Conservation (phyloP, 2,329 filamentous ascomycete genomes). For the Endocalyx cinctus region DNA sequence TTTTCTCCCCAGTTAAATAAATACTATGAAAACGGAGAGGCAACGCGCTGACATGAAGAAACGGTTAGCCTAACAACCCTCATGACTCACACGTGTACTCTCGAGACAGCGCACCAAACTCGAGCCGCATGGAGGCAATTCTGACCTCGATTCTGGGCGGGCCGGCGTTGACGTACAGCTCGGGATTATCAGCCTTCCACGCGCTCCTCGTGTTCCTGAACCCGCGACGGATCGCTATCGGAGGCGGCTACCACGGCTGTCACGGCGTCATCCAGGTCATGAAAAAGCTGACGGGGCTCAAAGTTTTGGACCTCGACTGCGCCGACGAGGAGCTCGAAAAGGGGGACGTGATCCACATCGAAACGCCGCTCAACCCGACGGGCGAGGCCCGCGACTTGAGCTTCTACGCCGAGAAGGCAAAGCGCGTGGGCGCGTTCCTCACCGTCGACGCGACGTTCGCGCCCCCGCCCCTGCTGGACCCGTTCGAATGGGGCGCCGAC, state of each 20-base stretch:
- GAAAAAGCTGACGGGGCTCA: conserved; percentile 68
- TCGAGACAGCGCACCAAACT: conserved; percentile 72
- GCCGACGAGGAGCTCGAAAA: conserved; percentile 59
- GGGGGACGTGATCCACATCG: conserved; percentile 84
- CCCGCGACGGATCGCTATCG: conserved; percentile 77
- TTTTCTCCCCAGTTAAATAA: no score
- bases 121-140: conserved; percentile 78
- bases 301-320: conserved; percentile 68
- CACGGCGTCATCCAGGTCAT: conserved; percentile 77
- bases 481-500: conserved; percentile 77
- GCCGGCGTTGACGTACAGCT: conserved; percentile 71
- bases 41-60: no score
- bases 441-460: conserved; percentile 90
- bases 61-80: conserved; percentile 47
- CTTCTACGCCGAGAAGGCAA: conserved; percentile 68
- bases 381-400: conserved; percentile 74
- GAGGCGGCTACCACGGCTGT: conserved; percentile 87
- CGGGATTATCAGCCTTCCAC: conserved; percentile 84
- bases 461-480: conserved; percentile 83
- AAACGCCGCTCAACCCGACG: conserved; percentile 90
- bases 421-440: conserved; percentile 66
- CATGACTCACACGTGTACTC: conserved; percentile 76
- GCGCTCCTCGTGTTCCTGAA: conserved; percentile 80
- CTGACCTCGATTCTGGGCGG: conserved; percentile 69
- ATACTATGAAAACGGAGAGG: no score